phyloP scores from a whole-genome alignment of 176 grass and related monocot genomes.

The Calamus simplicifolius region DNA sequence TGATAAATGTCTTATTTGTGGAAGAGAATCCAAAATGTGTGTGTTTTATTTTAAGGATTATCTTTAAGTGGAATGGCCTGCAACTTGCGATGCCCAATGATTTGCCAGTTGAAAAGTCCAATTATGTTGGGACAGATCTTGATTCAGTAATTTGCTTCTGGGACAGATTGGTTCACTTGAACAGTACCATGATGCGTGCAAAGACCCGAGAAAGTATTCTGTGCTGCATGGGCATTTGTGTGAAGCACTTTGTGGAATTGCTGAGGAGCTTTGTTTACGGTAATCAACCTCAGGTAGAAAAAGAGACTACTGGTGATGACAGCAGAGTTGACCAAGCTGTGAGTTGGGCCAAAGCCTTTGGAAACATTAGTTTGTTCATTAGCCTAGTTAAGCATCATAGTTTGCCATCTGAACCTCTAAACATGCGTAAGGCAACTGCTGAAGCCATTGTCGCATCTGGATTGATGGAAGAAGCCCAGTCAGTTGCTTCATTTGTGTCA shows the following conservation, averaged over 20 bases:
- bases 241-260: constrained; percentile 61
- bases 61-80: constrained; percentile 62
- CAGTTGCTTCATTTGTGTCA: constrained; percentile 38
- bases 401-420: constrained; percentile 68
- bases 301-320: constrained; percentile 22
- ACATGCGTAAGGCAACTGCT: constrained; percentile 57
- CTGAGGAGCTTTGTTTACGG: constrained; percentile 27
- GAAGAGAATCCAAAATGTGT: constrained; percentile 89
- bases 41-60: constrained; percentile 74
- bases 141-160: constrained; percentile 51
- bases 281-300: constrained; percentile 18
- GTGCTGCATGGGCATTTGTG: constrained; percentile 85
- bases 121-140: constrained; percentile 30
- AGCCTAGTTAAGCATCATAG: constrained; percentile 57
- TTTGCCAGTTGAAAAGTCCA: not conserved
- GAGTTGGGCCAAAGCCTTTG: constrained; percentile 26
- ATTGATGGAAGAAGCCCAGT: constrained; percentile 56
- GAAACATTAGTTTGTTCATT: constrained; percentile 50
- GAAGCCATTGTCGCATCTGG: constrained; percentile 76
- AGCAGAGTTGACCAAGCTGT: constrained; percentile 24
- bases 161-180: constrained; percentile 79
- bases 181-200: constrained; percentile 39
- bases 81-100: constrained; percentile 27
- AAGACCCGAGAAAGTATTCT: constrained; percentile 78
- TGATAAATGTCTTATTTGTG: constrained; percentile 51